Percentiles rank a stretch among this genome's conserved stretches.
Evolutionary conservation across 148 eudicot species (phyloP).

Genomic region (Rhododendron kiyosumense): DNA sequence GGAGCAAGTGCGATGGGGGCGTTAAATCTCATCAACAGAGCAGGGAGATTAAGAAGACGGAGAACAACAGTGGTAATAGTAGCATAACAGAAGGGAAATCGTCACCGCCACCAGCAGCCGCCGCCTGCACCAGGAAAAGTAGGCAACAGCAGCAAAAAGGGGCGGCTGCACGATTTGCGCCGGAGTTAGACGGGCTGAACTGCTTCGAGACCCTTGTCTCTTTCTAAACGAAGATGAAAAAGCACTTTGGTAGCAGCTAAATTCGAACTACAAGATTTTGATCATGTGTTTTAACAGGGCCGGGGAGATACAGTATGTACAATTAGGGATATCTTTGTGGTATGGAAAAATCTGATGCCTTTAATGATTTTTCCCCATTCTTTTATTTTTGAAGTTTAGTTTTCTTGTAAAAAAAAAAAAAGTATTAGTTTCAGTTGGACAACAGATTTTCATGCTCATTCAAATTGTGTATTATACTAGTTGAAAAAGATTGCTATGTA

Average conservation of each 20-base stretch:
- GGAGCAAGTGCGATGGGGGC: not conserved
- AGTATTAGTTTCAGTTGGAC: not conserved
- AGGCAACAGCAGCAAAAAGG: not conserved
- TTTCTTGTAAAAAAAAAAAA: too few species aligned
- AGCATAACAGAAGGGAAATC: not conserved
- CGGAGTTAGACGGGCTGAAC: slow-evolving; percentile 34
- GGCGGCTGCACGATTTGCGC: slow-evolving; percentile 20
- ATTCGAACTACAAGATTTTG: not conserved
- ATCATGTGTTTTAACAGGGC: not conserved
- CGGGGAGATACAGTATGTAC: not conserved
- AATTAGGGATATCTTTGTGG: not conserved
- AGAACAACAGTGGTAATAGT: not conserved
- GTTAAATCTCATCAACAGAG: not conserved
- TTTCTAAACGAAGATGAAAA: not conserved
- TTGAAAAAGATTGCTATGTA: too few species aligned
- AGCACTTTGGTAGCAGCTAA: not conserved
- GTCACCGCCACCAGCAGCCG: not conserved
- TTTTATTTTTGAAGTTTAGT: not conserved
- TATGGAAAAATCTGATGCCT: not conserved
- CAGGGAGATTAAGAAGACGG: not conserved
- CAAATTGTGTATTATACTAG: not conserved
- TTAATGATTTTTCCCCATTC: not conserved
- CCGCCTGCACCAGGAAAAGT: not conserved
- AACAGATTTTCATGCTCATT: not conserved
- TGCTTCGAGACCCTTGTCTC: slow-evolving; percentile 31